Evolutionary conservation across 805 yeast genomes (phyloP).

Genomic region (Brettanomyces bruxellensis): DNA sequence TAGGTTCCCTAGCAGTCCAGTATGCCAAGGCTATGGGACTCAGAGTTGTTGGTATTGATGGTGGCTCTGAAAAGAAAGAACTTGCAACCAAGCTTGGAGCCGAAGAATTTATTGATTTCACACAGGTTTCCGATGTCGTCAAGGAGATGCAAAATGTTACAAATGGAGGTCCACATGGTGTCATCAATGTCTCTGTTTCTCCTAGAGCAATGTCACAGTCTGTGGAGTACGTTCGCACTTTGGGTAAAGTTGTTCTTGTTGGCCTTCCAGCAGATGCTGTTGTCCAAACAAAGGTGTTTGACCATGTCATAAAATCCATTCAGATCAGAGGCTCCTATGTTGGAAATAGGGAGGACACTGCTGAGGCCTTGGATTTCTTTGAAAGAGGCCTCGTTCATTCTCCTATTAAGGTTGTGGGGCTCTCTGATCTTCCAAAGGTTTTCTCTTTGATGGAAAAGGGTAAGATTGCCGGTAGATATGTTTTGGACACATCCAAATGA

Average conservation of each 20-base stretch:
- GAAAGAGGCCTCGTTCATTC: constrained; percentile 56
- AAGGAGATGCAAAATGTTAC: constrained; percentile 33
- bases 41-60: constrained; percentile 66
- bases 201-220: constrained; percentile 45
- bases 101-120: constrained; percentile 53
- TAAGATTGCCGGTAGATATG: constrained; percentile 82
- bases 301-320: constrained; percentile 65
- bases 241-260: constrained; percentile 57
- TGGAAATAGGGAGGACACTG: constrained; percentile 83
- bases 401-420: constrained; percentile 66
- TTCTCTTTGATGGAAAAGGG: constrained; percentile 80
- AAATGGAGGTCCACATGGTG: constrained; percentile 57
- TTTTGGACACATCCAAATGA: constrained; percentile 67
- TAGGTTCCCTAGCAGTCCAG: constrained; percentile 71
- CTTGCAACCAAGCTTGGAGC: constrained; percentile 50
- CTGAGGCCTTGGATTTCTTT: constrained; percentile 69
- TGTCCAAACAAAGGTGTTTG: constrained; percentile 61
- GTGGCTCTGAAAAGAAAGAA: constrained; percentile 58
- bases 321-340: constrained; percentile 78
- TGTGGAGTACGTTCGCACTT: constrained; percentile 48
- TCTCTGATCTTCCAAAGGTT: constrained; percentile 60
- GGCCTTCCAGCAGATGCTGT: constrained; percentile 78
- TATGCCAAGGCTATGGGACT: constrained; percentile 72
- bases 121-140: constrained; percentile 32
- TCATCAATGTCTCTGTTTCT: constrained; percentile 55